A percentile compares a stretch with the other conserved stretches of the same genome.
Conservation (phyloP, 805 yeast species). For the Maudiozyma turicensis region DNA sequence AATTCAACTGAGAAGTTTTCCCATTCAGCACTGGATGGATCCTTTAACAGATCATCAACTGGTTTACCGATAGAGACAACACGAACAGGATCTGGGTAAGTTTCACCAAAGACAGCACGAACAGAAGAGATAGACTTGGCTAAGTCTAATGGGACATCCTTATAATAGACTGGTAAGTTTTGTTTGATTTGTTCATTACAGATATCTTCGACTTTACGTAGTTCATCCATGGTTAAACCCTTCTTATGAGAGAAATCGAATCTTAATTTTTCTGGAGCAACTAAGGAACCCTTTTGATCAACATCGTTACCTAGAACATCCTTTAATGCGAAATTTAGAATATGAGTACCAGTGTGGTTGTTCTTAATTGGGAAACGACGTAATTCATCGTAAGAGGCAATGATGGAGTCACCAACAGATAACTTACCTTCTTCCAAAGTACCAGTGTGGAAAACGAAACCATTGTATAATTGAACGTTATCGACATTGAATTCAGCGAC, state of each 20-base stretch:
- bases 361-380: slow-evolving; percentile 95
- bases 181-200: slow-evolving; percentile 62
- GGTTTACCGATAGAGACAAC: slow-evolving; percentile 93
- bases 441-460: slow-evolving; percentile 95
- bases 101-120: slow-evolving; percentile 98
- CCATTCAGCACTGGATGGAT: slow-evolving; percentile 74
- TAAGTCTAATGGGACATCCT: slow-evolving; percentile 64
- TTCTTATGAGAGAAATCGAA: slow-evolving; percentile 94
- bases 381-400: slow-evolving; percentile 82
- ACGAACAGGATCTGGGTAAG: slow-evolving; percentile 97
- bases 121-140: slow-evolving; percentile 77
- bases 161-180: slow-evolving; percentile 64
- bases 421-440: slow-evolving; percentile 65
- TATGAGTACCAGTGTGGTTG: slow-evolving; percentile 97
- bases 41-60: slow-evolving; percentile 65
- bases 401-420: slow-evolving; percentile 56
- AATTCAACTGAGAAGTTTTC: slow-evolving; percentile 73
- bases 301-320: slow-evolving; percentile 78
- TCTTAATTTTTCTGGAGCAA: slow-evolving; percentile 88
- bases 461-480: slow-evolving; percentile 87
- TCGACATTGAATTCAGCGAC: slow-evolving; percentile 78
- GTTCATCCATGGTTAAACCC: slow-evolving; percentile 62
- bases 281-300: slow-evolving; percentile 95
- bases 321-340: slow-evolving; percentile 80
- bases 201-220: slow-evolving; percentile 65